These are phyloP conservation scores for Lolium rigidum DNA, from an alignment of 176 grass and related monocot species.

Conservation along the genomic window DNA sequence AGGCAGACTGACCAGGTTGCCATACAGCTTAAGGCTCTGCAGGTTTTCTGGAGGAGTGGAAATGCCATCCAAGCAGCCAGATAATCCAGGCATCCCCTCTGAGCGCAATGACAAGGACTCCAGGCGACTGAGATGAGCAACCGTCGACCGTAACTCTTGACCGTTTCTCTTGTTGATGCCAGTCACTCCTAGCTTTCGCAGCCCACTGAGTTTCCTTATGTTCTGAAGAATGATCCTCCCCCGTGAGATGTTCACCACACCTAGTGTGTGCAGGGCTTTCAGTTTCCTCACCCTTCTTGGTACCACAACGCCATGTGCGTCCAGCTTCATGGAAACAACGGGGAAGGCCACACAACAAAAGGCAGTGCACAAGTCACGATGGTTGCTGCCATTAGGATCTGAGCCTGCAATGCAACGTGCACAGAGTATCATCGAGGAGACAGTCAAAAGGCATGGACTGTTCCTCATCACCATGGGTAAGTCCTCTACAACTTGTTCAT, in stretches of 20 bases:
- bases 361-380: neutral
- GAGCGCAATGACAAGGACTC: neutral
- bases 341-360: neutral
- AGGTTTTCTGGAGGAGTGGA: slow-evolving; percentile 1
- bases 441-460: neutral
- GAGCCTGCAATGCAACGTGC: neutral
- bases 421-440: neutral
- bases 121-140: neutral
- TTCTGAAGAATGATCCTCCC: neutral
- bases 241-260: neutral
- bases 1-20: neutral
- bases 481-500: slow-evolving; percentile 3
- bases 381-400: neutral
- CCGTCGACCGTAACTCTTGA: neutral
- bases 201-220: neutral
- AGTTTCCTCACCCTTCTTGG: slow-evolving; percentile 7
- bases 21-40: slow-evolving; percentile 1
- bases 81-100: slow-evolving; percentile 6
- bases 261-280: slow-evolving; percentile 9
- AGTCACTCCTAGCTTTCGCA: neutral
- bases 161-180: slow-evolving; percentile 8
- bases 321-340: neutral
- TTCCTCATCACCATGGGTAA: neutral
- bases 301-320: neutral
- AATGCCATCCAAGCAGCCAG: neutral